Evolutionary conservation across 2,329 filamentous ascomycete species (phyloP).

Genomic region (Penicillium capsulatum): DNA sequence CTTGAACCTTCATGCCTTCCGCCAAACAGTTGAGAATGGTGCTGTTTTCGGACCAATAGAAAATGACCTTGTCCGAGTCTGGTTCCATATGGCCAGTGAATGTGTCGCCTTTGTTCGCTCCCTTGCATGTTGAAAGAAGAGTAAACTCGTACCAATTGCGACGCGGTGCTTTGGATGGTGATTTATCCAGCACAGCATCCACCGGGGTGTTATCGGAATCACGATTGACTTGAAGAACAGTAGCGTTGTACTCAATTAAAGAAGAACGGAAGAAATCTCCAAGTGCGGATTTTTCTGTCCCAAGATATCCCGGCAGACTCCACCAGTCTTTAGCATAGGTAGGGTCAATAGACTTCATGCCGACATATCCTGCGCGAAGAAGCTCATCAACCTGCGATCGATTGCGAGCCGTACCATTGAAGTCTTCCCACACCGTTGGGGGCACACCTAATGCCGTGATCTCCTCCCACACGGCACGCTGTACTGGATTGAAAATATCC

Average conservation of each 20-base stretch:
- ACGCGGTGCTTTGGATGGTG: background rate
- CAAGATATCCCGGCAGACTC: background rate
- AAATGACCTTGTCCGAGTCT: background rate
- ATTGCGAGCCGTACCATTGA: background rate
- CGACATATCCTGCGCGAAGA: background rate
- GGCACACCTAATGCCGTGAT: constrained; percentile 1
- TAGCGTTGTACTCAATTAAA: background rate
- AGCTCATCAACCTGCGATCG: constrained; percentile 1
- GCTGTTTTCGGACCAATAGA: background rate
- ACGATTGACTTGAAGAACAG: background rate
- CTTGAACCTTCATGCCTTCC: background rate
- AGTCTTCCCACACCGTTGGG: background rate
- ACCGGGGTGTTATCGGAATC: background rate
- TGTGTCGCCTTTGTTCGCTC: background rate
- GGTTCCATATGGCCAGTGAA: background rate
- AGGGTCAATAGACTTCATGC: background rate
- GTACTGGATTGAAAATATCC: background rate
- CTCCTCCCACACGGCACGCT: background rate
- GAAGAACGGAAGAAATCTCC: background rate
- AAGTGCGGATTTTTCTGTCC: background rate
- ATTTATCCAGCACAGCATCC: background rate
- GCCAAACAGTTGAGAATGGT: background rate
- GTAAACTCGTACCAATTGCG: background rate
- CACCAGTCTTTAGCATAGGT: background rate
- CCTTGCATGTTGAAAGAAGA: background rate